Evolutionary conservation across 371 early-diverging fungal genomes (phyloP), one percentile per base, ranked within the genome.

Genomic region (Syncephalastrum racemosum): DNA sequence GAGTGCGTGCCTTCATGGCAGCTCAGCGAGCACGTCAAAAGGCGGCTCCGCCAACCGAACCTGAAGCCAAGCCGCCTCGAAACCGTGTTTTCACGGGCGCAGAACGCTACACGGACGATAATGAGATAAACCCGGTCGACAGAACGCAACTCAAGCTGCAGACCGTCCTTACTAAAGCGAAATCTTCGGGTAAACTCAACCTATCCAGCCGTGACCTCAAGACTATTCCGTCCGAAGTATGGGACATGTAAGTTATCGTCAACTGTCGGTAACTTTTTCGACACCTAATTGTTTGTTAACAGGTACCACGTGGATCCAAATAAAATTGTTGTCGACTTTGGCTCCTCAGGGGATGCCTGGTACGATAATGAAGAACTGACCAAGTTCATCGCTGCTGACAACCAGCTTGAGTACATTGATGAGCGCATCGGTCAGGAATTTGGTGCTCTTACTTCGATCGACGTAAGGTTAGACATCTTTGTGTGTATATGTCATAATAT

Each of bases 281-380:
- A 6, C 20, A 20, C 18, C 20, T 27, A 45, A 4, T 31, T 22
- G n/a, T 3, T n/a, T 5, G 23, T 54, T 46, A 13, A 7, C 42
- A 76, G 77, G 77, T 84, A 86, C 51, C 81, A 82, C 59, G 78
- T 80, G 24, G 86, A 84, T 56, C 79, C 81, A 16, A 75, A 81
- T 44, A 68, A 67, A 12, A 66, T 81, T 25, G 80, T 79, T 1
- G 75, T 84, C 14, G 87, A 87, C 54, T 78, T 83, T 23, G 67
- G 70, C 50, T 50, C 67, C n/a, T 50, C 62, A 3, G 71, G 63
- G 4, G 80, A 75, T 46, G 76, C 77, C 3, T 84, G 84, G 87
- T 85, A 81, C 46, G 82, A 90, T 56, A 76, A 67, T 3, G 82
- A 82, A 14, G 91, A 92, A 24, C 58, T 92, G 27, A 82, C 80